Percentiles rank a stretch among this genome's conserved stretches.
Conservation (phyloP, 1,284 basidiomycete genomes). For the Leccinum pallidistipes region DNA sequence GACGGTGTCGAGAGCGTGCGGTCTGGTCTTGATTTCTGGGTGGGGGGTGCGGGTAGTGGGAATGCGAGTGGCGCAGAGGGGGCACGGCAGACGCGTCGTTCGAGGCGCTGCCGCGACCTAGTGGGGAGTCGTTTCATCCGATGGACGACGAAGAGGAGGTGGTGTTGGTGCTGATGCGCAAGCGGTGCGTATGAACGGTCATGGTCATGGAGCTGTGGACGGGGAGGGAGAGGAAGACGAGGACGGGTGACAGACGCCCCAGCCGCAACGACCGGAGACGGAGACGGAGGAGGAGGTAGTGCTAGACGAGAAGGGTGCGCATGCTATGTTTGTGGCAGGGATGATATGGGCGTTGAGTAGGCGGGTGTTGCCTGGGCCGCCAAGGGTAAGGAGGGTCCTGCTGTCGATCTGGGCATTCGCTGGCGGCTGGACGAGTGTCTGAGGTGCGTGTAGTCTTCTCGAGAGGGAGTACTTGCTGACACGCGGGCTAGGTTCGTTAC, state of each 20-base stretch:
- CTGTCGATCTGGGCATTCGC: constrained; percentile 44
- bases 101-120: constrained; percentile 11
- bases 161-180: too few species aligned
- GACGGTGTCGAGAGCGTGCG: constrained; percentile 57
- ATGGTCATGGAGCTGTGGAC: too few species aligned
- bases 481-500: constrained; percentile 61
- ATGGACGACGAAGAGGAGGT: constrained; percentile 32
- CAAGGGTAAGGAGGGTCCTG: constrained; percentile 48
- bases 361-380: constrained; percentile 48
- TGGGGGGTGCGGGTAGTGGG: constrained; percentile 31
- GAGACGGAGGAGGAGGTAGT: constrained; percentile 37
- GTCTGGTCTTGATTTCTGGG: constrained; percentile 75
- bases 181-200: too few species aligned
- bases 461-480: background rate
- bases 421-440: constrained; percentile 79
- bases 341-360: constrained; percentile 77
- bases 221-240: constrained; percentile 1
- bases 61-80: background rate
- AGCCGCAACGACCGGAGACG: constrained; percentile 1
- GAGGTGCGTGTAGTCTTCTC: constrained; percentile 42
- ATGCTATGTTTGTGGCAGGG: constrained; percentile 77
- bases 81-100: constrained; percentile 20
- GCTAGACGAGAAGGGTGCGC: constrained; percentile 69
- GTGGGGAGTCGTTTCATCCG: constrained; percentile 33
- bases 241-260: constrained; percentile 28